Evolutionary conservation across 768 basidiomycete species (phyloP).

Genomic region (Auricularia auricula-judae): DNA sequence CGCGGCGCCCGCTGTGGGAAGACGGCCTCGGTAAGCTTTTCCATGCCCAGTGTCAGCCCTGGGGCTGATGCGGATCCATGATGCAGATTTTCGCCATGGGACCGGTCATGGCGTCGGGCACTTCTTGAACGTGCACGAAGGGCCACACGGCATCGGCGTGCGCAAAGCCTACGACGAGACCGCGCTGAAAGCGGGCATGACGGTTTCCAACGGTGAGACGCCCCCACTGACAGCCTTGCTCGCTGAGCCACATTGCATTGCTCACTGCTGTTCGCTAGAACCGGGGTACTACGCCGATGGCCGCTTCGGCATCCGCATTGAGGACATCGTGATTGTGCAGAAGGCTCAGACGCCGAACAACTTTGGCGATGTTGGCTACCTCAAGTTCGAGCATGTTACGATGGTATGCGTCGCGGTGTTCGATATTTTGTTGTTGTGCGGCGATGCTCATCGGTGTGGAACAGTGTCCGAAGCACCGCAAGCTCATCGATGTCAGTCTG

Average conservation of each 20-base stretch:
- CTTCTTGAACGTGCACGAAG: constrained; percentile 92
- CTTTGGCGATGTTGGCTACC: constrained; percentile 77
- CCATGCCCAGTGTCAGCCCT: not conserved
- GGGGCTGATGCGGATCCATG: constrained; percentile 3
- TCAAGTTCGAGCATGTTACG: constrained; percentile 79
- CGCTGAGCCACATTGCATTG: not conserved
- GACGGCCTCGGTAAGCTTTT: constrained; percentile 64
- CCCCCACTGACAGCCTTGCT: not conserved
- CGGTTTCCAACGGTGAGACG: constrained; percentile 63
- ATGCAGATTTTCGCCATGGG: constrained; percentile 48
- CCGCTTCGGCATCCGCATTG: constrained; percentile 83
- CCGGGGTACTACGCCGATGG: constrained; percentile 92
- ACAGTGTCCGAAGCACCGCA: constrained; percentile 80
- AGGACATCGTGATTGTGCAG: constrained; percentile 75
- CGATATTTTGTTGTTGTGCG: too few species aligned
- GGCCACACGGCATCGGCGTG: constrained; percentile 44
- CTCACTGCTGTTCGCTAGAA: constrained; percentile 29
- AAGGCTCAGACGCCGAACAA: constrained; percentile 58
- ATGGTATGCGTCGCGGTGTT: constrained; percentile 41
- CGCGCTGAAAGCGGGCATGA: constrained; percentile 74
- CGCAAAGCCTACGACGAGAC: constrained; percentile 57
- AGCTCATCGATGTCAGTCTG: constrained; percentile 55
- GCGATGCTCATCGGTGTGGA: not conserved
- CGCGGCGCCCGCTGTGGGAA: constrained; percentile 69
- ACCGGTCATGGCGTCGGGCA: constrained; percentile 94